Evolutionary conservation across 768 basidiomycete genomes (phyloP).

Genomic region (Hericium erinaceus): DNA sequence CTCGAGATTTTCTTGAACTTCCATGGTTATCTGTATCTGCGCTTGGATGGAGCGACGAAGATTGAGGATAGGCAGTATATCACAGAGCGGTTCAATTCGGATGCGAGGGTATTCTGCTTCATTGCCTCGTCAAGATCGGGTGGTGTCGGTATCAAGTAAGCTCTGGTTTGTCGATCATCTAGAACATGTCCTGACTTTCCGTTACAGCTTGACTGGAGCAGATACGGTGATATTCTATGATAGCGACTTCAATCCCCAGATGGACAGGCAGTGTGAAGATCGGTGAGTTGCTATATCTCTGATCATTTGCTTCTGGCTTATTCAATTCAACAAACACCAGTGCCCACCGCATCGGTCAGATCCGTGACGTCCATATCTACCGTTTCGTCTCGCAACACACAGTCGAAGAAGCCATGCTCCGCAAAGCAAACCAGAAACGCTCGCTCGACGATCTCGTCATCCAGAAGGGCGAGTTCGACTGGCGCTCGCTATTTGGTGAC

Average conservation of each 20-base stretch:
- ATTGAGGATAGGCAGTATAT: slow-evolving; percentile 90
- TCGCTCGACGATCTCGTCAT: slow-evolving; percentile 87
- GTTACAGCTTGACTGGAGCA: slow-evolving; percentile 64
- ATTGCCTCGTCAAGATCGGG: slow-evolving; percentile 76
- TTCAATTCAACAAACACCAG: slow-evolving; percentile 28
- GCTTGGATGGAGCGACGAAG: slow-evolving; percentile 92
- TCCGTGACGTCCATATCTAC: slow-evolving; percentile 93
- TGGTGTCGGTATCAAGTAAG: slow-evolving; percentile 92
- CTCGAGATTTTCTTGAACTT: slow-evolving; percentile 89
- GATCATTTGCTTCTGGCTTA: neutral
- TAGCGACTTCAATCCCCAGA: slow-evolving; percentile 94
- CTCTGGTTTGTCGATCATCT: slow-evolving; percentile 13
- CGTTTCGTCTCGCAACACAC: slow-evolving; percentile 86
- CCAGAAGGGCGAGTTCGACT: slow-evolving; percentile 90
- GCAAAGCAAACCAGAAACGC: slow-evolving; percentile 97
- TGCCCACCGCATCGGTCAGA: slow-evolving; percentile 97
- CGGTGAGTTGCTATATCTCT: slow-evolving; percentile 35
- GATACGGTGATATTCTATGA: slow-evolving; percentile 98
- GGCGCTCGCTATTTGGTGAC: slow-evolving; percentile 75
- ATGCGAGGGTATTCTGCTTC: slow-evolving; percentile 74
- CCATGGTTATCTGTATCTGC: slow-evolving; percentile 87
- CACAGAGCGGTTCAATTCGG: slow-evolving; percentile 82
- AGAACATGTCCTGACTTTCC: slow-evolving; percentile 13
- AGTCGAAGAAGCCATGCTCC: slow-evolving; percentile 93
- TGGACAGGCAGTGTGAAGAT: slow-evolving; percentile 96